Base-by-base conservation (phyloP, 495 filamentous ascomycete genomes). In the Gamarada debralockiae region DNA sequence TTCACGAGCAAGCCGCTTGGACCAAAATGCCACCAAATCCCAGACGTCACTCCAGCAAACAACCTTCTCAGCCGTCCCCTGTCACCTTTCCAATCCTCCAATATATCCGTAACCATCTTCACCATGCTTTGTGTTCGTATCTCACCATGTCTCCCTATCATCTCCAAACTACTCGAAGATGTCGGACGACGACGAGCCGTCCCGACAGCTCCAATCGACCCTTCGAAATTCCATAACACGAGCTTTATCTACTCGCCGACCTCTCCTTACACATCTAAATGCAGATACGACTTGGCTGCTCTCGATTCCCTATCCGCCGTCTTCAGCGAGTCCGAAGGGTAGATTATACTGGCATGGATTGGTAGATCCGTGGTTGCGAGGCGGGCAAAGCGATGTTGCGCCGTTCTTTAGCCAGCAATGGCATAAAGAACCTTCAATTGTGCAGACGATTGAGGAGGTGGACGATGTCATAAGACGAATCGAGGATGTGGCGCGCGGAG, bases 281-380 rank as follows among this genome's bases (percentile, higher is more conserved):
- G 79, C 75, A 20, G 79, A 83, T 62, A 81, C 78, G 14, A 73
- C 68, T 13, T 82, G 79, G 79, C 65, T 82, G 2, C 57, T 82
- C 18, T 75, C 77, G 48, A 61, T 82, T 6, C 80, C 78, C 1
- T 70, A 70, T 39, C 76, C 77, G 4, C 50, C 60, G 2, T 53
- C 57, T 13, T 61, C 58, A 14, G 24, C 33, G 9, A 39, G 15
- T 41, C 56, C 36, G 40, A 58, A 42, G 8, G 25, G 29, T 3
- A 61, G 21, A 25, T 48, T 63, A 23, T 75, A 73, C 52, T 81
- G 70, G 64, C 79, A 80, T 60, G 71, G 82, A 50, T 53, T 82
- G 3, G 69, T 83, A 41, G 79, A 83, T 55, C 79, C 79, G 0
- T 81, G 79, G 79, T 60, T 81, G 2, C 31, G 56, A 15, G 77